Evolutionary conservation across 2,329 filamentous ascomycete species (phyloP), one percentile per base, ranked within the genome.

Genomic region (Ophiosphaerella korrae): DNA sequence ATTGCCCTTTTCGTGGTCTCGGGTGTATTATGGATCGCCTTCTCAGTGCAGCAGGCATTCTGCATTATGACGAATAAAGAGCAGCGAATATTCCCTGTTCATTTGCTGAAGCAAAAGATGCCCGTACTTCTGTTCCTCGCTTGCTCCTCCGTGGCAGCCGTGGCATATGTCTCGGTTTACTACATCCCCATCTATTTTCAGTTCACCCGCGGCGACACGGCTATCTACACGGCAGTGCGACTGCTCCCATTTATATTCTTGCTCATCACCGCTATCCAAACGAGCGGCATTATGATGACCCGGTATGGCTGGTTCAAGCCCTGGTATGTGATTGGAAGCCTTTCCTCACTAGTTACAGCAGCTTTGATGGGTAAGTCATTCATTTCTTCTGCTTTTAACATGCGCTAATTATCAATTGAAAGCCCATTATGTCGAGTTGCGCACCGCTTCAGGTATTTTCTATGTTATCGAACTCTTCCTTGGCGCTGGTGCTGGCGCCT

Each of bases 1-100:
- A 82, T 84, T 36, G 70, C 69, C 0, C 64, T 79, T 2, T 83
- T 78, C 63, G 70, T 77, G 8, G 49, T 80, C 1, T 76, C 75
- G 11, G 78, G 69, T 1, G 66, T 80, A 0, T 55, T 77, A 0
- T 66, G 75, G 32, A 62, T 79, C 34, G 48, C 66, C 5, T 81
- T 83, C 50, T 55, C 54, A 2, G 1, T 80, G 0, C 78, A 81
- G 43, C 82, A 85, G 58, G 31, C 40, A 14, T 76, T 67, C 48
- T 47, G 78, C 72, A 0, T 55, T 58, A 18, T 37, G 5, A 26
- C 36, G 13, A 16, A 14, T 14, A 18, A 12, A 0, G 64, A 73
- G 4, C 54, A 72, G 2, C 75, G 82, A 0, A 62, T 83, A 3
- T 81, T 84, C 48, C 83, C 82, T 0, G 59, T 74, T 0, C 71